Evolutionary conservation across 306 rosid species (phyloP).

Genomic region (Fragaria ananassa): DNA sequence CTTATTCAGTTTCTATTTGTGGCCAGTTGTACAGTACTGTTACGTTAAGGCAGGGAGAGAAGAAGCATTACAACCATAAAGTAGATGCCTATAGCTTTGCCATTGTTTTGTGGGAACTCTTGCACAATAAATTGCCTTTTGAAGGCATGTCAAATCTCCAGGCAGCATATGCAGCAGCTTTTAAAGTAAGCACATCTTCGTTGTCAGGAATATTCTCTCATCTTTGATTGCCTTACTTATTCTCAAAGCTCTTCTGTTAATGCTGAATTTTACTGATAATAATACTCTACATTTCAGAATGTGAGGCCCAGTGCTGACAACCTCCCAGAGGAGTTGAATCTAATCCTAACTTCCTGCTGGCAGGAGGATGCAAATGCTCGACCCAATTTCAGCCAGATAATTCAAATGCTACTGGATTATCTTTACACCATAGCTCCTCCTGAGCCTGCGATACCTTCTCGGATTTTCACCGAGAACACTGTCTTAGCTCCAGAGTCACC

Average conservation of each 20-base stretch:
- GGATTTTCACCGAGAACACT: conserved; percentile 63
- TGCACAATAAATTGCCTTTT: conserved; percentile 87
- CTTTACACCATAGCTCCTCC: conserved; percentile 74
- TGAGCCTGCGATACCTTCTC: conserved; percentile 53
- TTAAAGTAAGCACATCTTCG: conserved; percentile 51
- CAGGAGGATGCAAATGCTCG: conserved; percentile 87
- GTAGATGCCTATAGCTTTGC: conserved; percentile 95
- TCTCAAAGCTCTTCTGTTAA: neutral
- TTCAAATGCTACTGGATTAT: conserved; percentile 77
- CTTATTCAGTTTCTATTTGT: conserved; percentile 29
- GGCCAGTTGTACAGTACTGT: conserved; percentile 88
- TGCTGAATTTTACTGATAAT: conserved; percentile 19
- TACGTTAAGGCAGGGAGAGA: conserved; percentile 92
- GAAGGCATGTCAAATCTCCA: conserved; percentile 99
- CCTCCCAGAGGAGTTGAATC: conserved; percentile 74
- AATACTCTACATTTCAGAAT: conserved; percentile 54
- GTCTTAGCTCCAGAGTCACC: conserved; percentile 87
- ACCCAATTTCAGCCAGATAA: conserved; percentile 80
- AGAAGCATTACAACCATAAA: conserved; percentile 94
- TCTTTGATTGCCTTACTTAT: conserved; percentile 12
- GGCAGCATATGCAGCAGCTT: conserved; percentile 96
- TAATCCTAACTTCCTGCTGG: conserved; percentile 82
- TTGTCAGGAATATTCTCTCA: neutral
- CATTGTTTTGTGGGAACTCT: conserved; percentile 93
- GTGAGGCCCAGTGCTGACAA: conserved; percentile 87